Percentiles rank a stretch among this genome's conserved stretches.
These are phyloP conservation scores for Blastobotrys robertii DNA, from an alignment of 805 yeast genomes.

Conservation along the genomic window DNA sequence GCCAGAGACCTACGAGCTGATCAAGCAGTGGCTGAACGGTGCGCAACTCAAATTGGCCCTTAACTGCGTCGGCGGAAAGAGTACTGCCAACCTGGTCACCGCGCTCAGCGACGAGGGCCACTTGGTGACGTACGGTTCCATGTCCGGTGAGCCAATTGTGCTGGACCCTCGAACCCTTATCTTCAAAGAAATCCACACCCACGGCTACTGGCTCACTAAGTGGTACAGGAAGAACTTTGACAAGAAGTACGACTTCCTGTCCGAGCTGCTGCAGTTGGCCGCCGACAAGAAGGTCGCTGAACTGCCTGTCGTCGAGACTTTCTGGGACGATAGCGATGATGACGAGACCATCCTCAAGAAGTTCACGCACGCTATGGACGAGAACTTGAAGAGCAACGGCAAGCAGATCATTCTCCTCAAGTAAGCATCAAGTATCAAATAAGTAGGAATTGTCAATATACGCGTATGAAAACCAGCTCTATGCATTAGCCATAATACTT, in stretches of 20 bases:
- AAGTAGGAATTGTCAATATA: no score
- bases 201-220: constrained; percentile 90
- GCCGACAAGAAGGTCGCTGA: constrained; percentile 44
- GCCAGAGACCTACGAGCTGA: constrained; percentile 51
- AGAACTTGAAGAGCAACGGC: constrained; percentile 30
- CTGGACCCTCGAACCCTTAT: constrained; percentile 83
- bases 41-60: constrained; percentile 68
- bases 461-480: no score
- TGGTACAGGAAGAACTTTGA: constrained; percentile 52
- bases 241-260: constrained; percentile 45
- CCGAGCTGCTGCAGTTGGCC: constrained; percentile 47
- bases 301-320: constrained; percentile 35
- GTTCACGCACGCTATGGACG: constrained; percentile 36
- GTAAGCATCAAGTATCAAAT: no score
- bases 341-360: constrained; percentile 35
- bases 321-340: constrained; percentile 28
- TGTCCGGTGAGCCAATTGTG: constrained; percentile 93
- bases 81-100: constrained; percentile 71
- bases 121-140: constrained; percentile 90
- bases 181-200: constrained; percentile 75
- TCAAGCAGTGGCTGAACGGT: constrained; percentile 37
- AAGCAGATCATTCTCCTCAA: constrained; percentile 31
- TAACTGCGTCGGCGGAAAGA: constrained; percentile 90
- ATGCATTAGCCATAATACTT: no score
- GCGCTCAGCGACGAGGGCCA: constrained; percentile 70